Evolutionary conservation across 352 stramenopile genomes (phyloP).

Genomic region (Phytophthora nicotianae): DNA sequence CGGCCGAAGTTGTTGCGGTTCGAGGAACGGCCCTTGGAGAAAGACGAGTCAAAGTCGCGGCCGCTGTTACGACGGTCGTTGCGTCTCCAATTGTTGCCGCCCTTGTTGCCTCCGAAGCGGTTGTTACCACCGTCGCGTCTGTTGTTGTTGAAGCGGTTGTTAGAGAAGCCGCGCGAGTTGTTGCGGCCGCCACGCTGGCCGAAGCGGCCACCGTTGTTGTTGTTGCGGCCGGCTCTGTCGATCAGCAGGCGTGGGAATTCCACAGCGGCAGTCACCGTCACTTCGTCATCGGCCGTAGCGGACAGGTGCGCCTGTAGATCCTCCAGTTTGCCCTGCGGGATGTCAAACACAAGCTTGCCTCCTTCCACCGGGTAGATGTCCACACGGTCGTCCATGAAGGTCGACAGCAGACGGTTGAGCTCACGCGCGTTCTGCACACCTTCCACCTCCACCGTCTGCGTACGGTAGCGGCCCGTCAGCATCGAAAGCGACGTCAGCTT

Average conservation of each 20-base stretch:
- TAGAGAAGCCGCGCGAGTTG: conserved; percentile 40
- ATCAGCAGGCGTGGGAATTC: conserved; percentile 69
- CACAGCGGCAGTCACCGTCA: conserved; percentile 48
- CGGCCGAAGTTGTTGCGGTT: conserved; percentile 38
- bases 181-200: conserved; percentile 37
- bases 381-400: conserved; percentile 48
- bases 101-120: conserved; percentile 31
- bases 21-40: conserved; percentile 48
- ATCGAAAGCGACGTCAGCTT: conserved; percentile 72
- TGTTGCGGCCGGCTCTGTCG: conserved; percentile 32
- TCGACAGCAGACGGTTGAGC: conserved; percentile 47
- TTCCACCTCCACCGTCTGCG: conserved; percentile 72
- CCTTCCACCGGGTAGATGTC: conserved; percentile 64
- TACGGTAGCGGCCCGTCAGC: conserved; percentile 68
- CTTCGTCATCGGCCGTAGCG: conserved; percentile 31
- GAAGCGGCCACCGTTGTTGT: conserved; percentile 34
- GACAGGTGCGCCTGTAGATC: conserved; percentile 51
- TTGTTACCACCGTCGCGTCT: conserved; percentile 25
- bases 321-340: conserved; percentile 55
- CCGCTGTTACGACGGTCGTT: conserved; percentile 27
- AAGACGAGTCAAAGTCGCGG: conserved; percentile 53
- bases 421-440: conserved; percentile 53
- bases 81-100: conserved; percentile 32
- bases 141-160: conserved; percentile 37
- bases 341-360: conserved; percentile 74